Conservation (phyloP, 169 alveolate genomes). For the Plasmodium chabaudi region DNA sequence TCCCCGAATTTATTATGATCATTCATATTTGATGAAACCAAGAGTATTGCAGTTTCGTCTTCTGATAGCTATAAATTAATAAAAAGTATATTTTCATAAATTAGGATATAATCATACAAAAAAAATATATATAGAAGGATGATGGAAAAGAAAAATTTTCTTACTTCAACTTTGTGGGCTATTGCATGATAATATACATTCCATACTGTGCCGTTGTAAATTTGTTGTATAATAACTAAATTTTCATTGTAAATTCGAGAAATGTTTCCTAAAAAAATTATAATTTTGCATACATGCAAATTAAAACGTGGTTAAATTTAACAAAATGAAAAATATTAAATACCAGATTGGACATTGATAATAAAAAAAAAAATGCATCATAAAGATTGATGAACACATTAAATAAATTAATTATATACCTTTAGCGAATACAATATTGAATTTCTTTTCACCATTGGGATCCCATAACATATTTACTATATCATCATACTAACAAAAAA, state of each 20-base stretch:
- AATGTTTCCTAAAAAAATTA: constrained; percentile 19
- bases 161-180: constrained; percentile 53
- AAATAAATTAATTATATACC: constrained; percentile 21
- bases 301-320: too few species aligned
- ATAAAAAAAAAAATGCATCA: background rate
- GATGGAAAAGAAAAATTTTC: constrained; percentile 1
- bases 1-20: too few species aligned
- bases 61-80: too few species aligned
- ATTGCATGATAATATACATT: constrained; percentile 51
- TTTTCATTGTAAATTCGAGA: constrained; percentile 37
- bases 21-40: too few species aligned
- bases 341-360: constrained; percentile 2
- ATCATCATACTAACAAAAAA: too few species aligned
- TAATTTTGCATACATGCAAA: too few species aligned
- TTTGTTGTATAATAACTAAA: constrained; percentile 51
- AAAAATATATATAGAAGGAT: too few species aligned
- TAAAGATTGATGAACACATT: background rate
- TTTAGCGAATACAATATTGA: constrained; percentile 38
- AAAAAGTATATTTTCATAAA: too few species aligned
- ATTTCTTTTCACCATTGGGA: constrained; percentile 31
- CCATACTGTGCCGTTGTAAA: constrained; percentile 52
- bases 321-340: too few species aligned
- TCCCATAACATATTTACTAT: too few species aligned
- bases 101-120: too few species aligned
- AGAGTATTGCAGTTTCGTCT: too few species aligned